Evolutionary conservation across 306 rosid species (phyloP), one percentile per base, ranked within the genome.

Genomic region (Corylus americana): DNA sequence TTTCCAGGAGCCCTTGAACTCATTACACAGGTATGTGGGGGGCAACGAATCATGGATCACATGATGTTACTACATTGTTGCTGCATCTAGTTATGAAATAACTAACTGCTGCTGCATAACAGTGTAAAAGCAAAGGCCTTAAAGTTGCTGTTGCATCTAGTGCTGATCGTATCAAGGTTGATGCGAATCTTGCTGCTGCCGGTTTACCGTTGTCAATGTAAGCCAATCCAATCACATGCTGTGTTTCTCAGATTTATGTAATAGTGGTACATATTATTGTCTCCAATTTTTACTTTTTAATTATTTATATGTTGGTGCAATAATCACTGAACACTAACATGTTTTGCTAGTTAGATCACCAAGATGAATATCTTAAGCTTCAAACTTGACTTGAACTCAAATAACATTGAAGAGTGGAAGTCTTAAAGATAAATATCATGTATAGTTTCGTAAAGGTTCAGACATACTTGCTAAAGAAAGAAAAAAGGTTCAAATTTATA

Each of bases 71-170:
- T 73, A 20, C 59, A 45, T 81, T 73, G 78, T 81, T 78, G 59
- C 54, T 82, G 75, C 81, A 75, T 73, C 51, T 51, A 62, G 80
- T 51, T 35, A 79, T 82, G 77, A 62, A 77, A 47, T 83, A 73
- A 57, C 70, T 80, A 31, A 44, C 45, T 81, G 78, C 53, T 47
- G 4, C 64, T 45, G 54, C 73, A 16, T 76, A 70, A 81, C 89
- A 95, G 98, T 95, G 98, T 79, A 95, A 87, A 84, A 88, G 81
- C 83, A 85, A 91, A 85, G 98, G 97, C 77, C 97, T 95, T 81
- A 95, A 95, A 88, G 98, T 95, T 82, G 98, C 97, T 82, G 98
- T 95, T 84, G 98, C 98, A 45, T 95, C 98, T 57, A 95, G 98
- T 76, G 98, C 98, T 86, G 98, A 95, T 87, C 93, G 92, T 44